phyloP scores from a whole-genome alignment of 768 basidiomycete genomes.

The Daedalea quercina region DNA sequence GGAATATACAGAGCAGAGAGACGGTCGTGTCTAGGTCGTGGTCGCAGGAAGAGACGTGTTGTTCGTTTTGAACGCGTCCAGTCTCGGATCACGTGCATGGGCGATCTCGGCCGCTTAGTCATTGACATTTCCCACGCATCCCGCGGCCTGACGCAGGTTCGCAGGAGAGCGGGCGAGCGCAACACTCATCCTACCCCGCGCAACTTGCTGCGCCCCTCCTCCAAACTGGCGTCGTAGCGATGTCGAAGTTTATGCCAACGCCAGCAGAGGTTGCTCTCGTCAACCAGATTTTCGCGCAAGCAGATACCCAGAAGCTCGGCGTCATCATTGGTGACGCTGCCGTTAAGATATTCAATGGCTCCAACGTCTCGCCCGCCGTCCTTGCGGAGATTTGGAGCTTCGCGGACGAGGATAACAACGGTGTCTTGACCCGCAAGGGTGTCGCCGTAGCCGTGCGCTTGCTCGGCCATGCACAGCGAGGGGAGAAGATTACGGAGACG shows the following conservation, averaged over 20 bases:
- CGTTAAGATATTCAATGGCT: conserved; percentile 77
- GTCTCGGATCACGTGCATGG: not conserved
- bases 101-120: not conserved
- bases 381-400: conserved; percentile 94
- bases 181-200: conserved; percentile 1
- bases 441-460: conserved; percentile 85
- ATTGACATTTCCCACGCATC: conserved; percentile 6
- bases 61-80: conserved; percentile 7
- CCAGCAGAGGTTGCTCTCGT: conserved; percentile 51
- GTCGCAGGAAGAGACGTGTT: not conserved
- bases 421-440: conserved; percentile 83
- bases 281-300: conserved; percentile 63
- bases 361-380: conserved; percentile 67
- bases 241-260: conserved; percentile 43
- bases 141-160: not conserved
- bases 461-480: conserved; percentile 90
- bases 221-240: conserved; percentile 15
- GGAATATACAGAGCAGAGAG: not conserved
- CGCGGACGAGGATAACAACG: conserved; percentile 90
- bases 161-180: not conserved
- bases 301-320: conserved; percentile 75
- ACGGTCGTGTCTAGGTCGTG: not conserved
- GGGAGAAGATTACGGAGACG: conserved; percentile 57
- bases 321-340: conserved; percentile 89
- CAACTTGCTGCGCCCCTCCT: conserved; percentile 6